Percentiles rank a stretch among this genome's conserved stretches.
Conservation (phyloP, 2,329 filamentous ascomycete species). For the Microdochium bolleyi region DNA sequence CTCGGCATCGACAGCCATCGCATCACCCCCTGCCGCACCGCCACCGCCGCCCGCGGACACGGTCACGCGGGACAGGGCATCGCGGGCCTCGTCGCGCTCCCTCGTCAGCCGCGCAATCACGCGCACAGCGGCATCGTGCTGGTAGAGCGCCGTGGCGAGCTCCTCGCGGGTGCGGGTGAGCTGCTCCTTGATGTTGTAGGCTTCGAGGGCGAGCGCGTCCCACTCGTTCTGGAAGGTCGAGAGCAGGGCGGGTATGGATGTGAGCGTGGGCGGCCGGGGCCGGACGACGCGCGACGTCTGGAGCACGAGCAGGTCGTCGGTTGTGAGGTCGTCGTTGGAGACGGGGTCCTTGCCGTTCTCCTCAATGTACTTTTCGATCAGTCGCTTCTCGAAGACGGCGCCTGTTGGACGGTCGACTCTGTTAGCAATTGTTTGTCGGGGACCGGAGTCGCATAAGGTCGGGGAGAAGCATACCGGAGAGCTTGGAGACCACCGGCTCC, state of each 20-base stretch:
- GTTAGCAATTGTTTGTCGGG: too few species aligned
- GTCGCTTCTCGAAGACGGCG: constrained; percentile 85
- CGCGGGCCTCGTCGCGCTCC: constrained; percentile 86
- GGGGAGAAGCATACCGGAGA: constrained; percentile 67
- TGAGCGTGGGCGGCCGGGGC: constrained; percentile 85
- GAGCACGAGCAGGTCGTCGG: constrained; percentile 81
- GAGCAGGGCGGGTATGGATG: constrained; percentile 90
- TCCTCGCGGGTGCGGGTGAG: constrained; percentile 86
- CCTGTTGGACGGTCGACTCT: constrained; percentile 40
- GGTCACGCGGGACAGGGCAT: constrained; percentile 79
- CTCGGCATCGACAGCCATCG: constrained; percentile 86
- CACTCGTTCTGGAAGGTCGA: constrained; percentile 97
- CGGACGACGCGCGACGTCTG: constrained; percentile 77
- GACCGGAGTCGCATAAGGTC: too few species aligned
- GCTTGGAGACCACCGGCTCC: constrained; percentile 88
- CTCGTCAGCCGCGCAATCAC: constrained; percentile 88
- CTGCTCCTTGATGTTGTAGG: constrained; percentile 84
- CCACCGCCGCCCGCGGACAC: constrained; percentile 50
- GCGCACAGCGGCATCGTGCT: constrained; percentile 92
- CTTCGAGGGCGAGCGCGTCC: constrained; percentile 88
- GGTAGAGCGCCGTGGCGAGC: constrained; percentile 87
- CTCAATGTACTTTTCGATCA: constrained; percentile 90
- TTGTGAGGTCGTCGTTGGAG: constrained; percentile 74
- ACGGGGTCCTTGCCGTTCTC: constrained; percentile 91
- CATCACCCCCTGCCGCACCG: constrained; percentile 53